Evolutionary conservation across 345 rosid genomes (phyloP).

Genomic region (Citropsis articulata): DNA sequence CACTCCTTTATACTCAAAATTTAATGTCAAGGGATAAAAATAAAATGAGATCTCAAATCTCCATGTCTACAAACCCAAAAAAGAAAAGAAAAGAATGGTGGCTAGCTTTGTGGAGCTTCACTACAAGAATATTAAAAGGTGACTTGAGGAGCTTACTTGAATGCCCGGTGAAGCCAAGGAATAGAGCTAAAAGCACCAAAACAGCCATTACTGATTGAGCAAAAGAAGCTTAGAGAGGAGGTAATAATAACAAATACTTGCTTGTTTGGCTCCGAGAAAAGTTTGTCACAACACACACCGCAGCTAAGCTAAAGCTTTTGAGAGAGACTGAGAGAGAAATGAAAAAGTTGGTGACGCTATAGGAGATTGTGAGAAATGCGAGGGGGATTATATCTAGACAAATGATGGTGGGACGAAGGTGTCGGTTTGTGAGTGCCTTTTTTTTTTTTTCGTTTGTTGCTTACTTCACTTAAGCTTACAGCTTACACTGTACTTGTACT

Average conservation of each 20-base stretch:
- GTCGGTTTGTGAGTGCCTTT: neutral
- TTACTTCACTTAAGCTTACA: neutral
- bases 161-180: conserved; percentile 44
- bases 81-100: neutral
- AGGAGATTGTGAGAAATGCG: neutral
- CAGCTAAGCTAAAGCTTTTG: neutral
- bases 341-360: conserved; percentile 6
- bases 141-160: conserved; percentile 38
- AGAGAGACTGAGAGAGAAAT: conserved; percentile 15
- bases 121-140: neutral
- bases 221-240: too few species aligned
- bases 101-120: neutral
- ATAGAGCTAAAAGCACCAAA: conserved; percentile 38
- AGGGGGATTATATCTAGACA: neutral
- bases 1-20: neutral
- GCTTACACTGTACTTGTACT: neutral
- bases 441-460: neutral
- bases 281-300: neutral
- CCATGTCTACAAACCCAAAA: neutral
- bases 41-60: neutral
- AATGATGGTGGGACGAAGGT: neutral
- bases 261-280: neutral
- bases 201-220: conserved; percentile 36
- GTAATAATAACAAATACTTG: neutral
- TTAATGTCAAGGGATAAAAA: too few species aligned